Base-by-base conservation (phyloP, 164 flowering plant genomes). In the Chimonanthus praecox region DNA sequence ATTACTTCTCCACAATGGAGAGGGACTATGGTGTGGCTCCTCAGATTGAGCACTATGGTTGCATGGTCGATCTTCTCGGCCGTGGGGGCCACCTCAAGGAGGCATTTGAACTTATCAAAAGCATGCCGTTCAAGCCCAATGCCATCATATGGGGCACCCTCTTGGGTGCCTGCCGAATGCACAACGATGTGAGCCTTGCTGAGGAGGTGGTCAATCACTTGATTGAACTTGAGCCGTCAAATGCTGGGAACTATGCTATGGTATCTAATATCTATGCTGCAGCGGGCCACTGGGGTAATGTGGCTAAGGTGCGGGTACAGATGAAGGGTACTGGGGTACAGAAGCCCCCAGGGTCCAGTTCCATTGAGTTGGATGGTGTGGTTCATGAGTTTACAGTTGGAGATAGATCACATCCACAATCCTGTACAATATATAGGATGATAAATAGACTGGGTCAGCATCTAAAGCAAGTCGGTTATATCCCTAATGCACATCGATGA, bases 251-350 rank as follows among this genome's bases (percentile, higher is more conserved):
- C 43, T 85, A 75, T 63, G 83, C 90, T 3, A 74, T 85, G 76
- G 50, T 92, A 78, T 88, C 97, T 51, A 90, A 88, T 76, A 87
- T 94, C 62, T 87, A 82, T 82, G 92, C 97, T 47, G 83, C 89
- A 11, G 82, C 84, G 4, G 89, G 92, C 16, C 85, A 88, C 62
- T 92, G 97, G 98, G 74, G 72, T 5, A 73, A 73, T 80, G 89
- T 84, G 47, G 84, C 94, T 6, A 81, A 80, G 78, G 81, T 81
- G 61, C 82, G 93, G 80, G 47, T 78, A 74, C 73, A 46, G 63
- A 88, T 94, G 93, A 90, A 78, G 82, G 83, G 63, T 20, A 72
- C 75, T 1, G 82, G 84, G 4, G 49, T 62, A 6, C 74, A 79
- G 61, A 90, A 88, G 77, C 80, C 81, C 5, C 79, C 91, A 3